Conservation (phyloP, 257 asterid genomes). For the Nicotiana tabacum region DNA sequence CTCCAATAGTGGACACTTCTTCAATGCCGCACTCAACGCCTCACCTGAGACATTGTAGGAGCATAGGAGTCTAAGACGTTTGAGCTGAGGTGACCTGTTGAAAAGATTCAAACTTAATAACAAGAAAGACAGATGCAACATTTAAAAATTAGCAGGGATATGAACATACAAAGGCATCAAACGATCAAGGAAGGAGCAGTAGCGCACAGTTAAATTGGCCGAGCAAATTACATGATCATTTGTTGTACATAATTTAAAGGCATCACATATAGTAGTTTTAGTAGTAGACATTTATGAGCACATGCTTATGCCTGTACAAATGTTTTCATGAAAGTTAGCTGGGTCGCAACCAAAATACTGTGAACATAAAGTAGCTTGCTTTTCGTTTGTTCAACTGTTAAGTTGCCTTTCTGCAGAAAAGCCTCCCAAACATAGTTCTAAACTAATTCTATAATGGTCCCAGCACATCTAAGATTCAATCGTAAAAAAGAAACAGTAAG, state of each 20-base stretch:
- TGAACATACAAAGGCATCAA: background rate
- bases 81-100: conserved; percentile 38
- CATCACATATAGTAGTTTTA: background rate
- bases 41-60: conserved; percentile 11
- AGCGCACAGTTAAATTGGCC: background rate
- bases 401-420: background rate
- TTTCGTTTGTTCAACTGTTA: background rate
- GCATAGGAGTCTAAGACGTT: conserved; percentile 25
- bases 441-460: background rate
- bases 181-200: background rate
- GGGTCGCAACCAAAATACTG: background rate
- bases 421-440: background rate
- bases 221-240: background rate
- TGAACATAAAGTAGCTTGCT: background rate
- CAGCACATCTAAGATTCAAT: background rate
- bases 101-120: background rate
- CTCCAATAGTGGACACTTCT: conserved; percentile 33
- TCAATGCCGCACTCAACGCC: conserved; percentile 26
- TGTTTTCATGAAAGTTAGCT: background rate
- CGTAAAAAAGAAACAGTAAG: background rate
- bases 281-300: background rate
- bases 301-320: background rate
- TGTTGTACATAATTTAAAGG: background rate
- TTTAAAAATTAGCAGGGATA: background rate
- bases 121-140: background rate